Base-by-base conservation (phyloP, 768 basidiomycete species). In the Mycena floridula region DNA sequence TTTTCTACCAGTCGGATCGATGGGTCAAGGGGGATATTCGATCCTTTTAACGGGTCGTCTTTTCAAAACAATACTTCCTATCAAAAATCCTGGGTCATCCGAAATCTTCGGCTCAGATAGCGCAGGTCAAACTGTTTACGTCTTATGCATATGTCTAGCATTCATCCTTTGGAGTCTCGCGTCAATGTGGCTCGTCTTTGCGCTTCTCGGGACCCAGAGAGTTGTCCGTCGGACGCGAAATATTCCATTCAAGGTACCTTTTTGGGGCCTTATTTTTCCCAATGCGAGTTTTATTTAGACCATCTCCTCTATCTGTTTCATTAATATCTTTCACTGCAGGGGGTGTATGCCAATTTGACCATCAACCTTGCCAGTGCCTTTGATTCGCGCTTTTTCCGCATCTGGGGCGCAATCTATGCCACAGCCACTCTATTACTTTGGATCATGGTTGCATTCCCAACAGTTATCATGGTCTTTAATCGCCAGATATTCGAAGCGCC, bases 1-100 rank as follows among this genome's bases (percentile, higher is more conserved):
- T 4, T 88, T 88, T 59, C 68, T 89, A n/a, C 84, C 85, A 0
- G 59, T 89, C 2, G 88, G 88, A 3, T 84, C 87, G 0, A 74
- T 75, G 43, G 85, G 79, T 20, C 85, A 89, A 55, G 73, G 80
- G 8, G 81, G 79, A 2, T 80, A 72, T 50, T 67, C 76, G 2
- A 56, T 81, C 27, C 62, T 81, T 15, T 53, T 81, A 5, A 70
- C 79, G n/a, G 81, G 81, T 8, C 66, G 74, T 13, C 69, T 64
- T 40, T 67, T 77, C 56, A 59, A 61, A 27, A 53, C 41, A 1
- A 38, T 69, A 2, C 53, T 74, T 5, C 72, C 70, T 13, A 23
- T 47, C 12, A n/a, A n/a, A n/a, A 25, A 55, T 7, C 55, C 60
- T 8, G 64, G 62, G 20, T 45, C 44, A 15, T 67, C 68, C 12